Conservation (phyloP, 306 rosid species). For the Cyclanthera cordifolia region DNA sequence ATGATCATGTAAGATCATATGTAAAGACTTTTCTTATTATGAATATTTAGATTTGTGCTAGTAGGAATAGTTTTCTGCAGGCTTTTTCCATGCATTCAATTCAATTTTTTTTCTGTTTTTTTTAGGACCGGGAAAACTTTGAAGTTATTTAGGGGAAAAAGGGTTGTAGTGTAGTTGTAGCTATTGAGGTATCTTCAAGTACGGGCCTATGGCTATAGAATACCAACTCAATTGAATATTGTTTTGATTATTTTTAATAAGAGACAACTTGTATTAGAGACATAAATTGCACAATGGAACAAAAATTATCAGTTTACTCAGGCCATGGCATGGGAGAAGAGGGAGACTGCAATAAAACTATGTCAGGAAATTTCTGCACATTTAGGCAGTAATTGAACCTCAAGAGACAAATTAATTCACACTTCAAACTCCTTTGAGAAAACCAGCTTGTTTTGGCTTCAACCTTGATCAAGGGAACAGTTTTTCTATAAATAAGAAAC, state of each 20-base stretch:
- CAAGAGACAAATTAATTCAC: neutral
- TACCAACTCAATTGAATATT: neutral
- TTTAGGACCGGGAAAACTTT: too few species aligned
- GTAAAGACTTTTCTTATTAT: neutral
- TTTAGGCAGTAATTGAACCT: neutral
- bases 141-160: neutral
- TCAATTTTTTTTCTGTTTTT: neutral
- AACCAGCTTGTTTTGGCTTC: neutral
- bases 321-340: neutral
- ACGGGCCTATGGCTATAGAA: neutral
- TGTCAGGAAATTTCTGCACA: neutral
- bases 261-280: neutral
- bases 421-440: neutral
- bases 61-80: neutral
- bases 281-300: neutral
- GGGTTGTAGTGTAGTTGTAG: neutral
- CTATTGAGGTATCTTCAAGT: neutral
- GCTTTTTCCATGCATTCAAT: neutral
- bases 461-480: neutral
- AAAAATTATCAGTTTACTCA: neutral
- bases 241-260: neutral
- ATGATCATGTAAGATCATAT: too few species aligned
- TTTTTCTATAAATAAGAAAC: neutral
- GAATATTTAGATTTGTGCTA: neutral
- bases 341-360: neutral